Base-by-base conservation (phyloP, 352 stramenopile genomes). In the Globisporangium spiculum region DNA sequence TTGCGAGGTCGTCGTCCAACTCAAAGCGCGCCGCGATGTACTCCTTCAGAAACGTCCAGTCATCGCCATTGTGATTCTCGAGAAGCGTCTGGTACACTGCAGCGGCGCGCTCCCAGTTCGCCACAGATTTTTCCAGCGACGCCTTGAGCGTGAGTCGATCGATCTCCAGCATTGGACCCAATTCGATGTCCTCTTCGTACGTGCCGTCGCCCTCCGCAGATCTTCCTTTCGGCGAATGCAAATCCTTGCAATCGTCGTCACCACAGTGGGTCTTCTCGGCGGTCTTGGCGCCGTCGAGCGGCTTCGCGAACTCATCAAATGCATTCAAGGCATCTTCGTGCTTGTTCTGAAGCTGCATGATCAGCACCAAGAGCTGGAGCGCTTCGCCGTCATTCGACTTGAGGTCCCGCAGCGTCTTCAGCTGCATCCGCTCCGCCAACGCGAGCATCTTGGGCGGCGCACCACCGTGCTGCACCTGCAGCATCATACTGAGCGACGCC, bases 141-240 rank as follows among this genome's bases (percentile, higher is more conserved):
- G 88, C 84, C 52, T 94, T 86, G 7, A 96, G 74, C 34, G 77
- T 78, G 57, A 93, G 67, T 7, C 79, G 81, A 65, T 96, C 88
- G 56, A 94, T 92, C 32, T 76, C 72, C 52, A 94, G 85, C 82
- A 96, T 88, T n/a, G 84, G 82, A 32, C 88, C 88, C 16, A 93
- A 71, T 41, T 90, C 86, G 67, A 96, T 94, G 4, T 96, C 88
- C 48, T 96, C 88, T 50, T 96, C 88, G 71, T 88, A 84, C 20
- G 77, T 80, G 46, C 86, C 88, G 65, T 93, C 73, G 8, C 85
- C 88, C 68, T 96, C 88, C 0, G 80, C 75, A 10, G 84, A 75
- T n/a, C 85, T 76, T 14, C 78, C 78, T 44, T 90, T 87, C 34
- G 53, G n/a, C 9, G 66, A 56, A 8, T 53, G 56, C 36, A 53